Percentiles rank a stretch among this genome's conserved stretches.
These are phyloP conservation scores for Beauveria medogensis DNA, from an alignment of 2,329 filamentous ascomycete species.

Conservation along the genomic window DNA sequence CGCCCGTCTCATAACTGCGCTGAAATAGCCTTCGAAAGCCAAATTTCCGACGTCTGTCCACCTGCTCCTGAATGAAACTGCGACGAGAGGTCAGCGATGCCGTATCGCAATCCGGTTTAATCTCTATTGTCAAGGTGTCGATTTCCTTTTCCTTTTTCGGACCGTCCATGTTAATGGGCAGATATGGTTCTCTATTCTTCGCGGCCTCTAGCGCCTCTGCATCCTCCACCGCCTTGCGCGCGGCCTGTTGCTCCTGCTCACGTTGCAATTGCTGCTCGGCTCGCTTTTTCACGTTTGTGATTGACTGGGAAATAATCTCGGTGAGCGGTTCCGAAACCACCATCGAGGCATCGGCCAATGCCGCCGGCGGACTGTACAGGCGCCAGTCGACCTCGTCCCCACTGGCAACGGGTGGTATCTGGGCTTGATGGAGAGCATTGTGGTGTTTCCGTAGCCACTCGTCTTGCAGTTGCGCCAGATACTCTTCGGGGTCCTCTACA, in stretches of 20 bases:
- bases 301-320: conserved; percentile 34
- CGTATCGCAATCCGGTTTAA: neutral
- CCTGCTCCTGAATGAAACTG: conserved; percentile 12
- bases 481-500: neutral
- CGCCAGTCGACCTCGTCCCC: conserved; percentile 33
- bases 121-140: conserved; percentile 9
- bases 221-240: conserved; percentile 15
- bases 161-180: conserved; percentile 25
- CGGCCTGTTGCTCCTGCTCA: conserved; percentile 21
- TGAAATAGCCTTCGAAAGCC: conserved; percentile 31
- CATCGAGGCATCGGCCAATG: conserved; percentile 30
- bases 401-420: neutral
- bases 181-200: conserved; percentile 28
- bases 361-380: conserved; percentile 37
- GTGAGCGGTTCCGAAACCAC: conserved; percentile 32
- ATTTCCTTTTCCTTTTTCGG: conserved; percentile 9
- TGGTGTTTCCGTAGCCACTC: conserved; percentile 16
- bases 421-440: neutral
- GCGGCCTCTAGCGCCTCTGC: conserved; percentile 13
- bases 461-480: conserved; percentile 14
- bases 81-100: neutral
- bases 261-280: conserved; percentile 25
- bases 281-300: conserved; percentile 35
- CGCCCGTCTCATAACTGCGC: conserved; percentile 27
- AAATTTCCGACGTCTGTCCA: conserved; percentile 25